These are phyloP conservation scores for Pyricularia pennisetigena DNA, from an alignment of 2,329 filamentous ascomycete species.

Conservation along the genomic window DNA sequence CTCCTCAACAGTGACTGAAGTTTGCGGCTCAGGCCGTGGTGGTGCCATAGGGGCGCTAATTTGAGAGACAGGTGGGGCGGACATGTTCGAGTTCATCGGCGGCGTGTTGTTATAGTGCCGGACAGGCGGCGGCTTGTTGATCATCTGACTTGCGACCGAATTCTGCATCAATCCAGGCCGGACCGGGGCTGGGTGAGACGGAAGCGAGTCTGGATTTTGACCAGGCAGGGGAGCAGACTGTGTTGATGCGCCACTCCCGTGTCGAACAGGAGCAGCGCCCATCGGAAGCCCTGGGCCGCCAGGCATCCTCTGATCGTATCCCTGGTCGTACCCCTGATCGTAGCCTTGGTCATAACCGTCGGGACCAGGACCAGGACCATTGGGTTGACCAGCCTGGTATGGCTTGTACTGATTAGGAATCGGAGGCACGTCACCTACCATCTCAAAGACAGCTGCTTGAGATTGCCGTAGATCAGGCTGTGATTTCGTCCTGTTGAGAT, in stretches of 20 bases:
- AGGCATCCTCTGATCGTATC: conserved; percentile 1
- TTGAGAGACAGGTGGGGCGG: conserved; percentile 14
- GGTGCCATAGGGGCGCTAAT: conserved; percentile 16
- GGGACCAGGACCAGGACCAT: conserved; percentile 7
- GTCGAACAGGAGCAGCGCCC: conserved; percentile 16
- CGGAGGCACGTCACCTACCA: conserved; percentile 54
- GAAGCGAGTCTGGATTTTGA: not conserved
- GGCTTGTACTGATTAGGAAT: conserved; percentile 26
- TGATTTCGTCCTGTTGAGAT: conserved; percentile 52
- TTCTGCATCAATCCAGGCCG: conserved; percentile 49
- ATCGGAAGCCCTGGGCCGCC: conserved; percentile 14
- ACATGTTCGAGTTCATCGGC: conserved; percentile 18
- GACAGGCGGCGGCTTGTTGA: conserved; percentile 47
- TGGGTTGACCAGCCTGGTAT: conserved; percentile 14
- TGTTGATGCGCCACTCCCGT: conserved; percentile 18
- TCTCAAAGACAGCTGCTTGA: conserved; percentile 63
- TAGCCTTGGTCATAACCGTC: conserved; percentile 11
- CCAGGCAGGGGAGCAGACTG: conserved; percentile 13
- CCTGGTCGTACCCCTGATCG: not conserved
- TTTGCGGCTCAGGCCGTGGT: conserved; percentile 17
- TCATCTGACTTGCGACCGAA: conserved; percentile 41
- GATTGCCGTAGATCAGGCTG: conserved; percentile 56
- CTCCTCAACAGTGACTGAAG: conserved; percentile 67
- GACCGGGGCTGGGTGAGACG: not conserved
- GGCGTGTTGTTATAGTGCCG: conserved; percentile 42